Percentiles rank a stretch among this genome's conserved stretches.
Evolutionary conservation across 805 yeast species (phyloP).

Genomic region (Maudiozyma turicensis): DNA sequence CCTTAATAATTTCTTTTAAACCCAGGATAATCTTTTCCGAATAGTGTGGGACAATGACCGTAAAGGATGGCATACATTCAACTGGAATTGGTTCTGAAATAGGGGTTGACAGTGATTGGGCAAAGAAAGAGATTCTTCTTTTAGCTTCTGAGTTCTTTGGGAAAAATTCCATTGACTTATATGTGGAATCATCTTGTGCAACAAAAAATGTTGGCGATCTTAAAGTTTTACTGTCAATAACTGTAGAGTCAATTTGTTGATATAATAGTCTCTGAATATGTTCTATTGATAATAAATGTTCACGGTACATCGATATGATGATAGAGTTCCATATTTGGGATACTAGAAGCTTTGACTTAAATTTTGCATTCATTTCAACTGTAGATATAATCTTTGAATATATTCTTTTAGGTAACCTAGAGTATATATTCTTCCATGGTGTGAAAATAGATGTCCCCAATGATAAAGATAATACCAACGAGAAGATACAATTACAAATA

Average conservation of each 20-base stretch:
- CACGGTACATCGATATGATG: constrained; percentile 73
- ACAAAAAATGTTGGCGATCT: constrained; percentile 72
- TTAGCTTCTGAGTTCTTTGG: constrained; percentile 66
- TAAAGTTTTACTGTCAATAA: constrained; percentile 34
- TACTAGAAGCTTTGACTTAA: constrained; percentile 45
- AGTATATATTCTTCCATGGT: constrained; percentile 77
- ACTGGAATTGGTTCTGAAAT: constrained; percentile 64
- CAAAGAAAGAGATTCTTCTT: constrained; percentile 77
- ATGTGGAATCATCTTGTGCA: constrained; percentile 70
- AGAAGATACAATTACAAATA: constrained; percentile 65
- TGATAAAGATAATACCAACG: constrained; percentile 60
- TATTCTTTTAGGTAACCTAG: constrained; percentile 67
- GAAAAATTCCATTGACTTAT: constrained; percentile 44
- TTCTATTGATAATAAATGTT: constrained; percentile 65
- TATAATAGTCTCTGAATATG: constrained; percentile 60
- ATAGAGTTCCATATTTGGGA: constrained; percentile 79
- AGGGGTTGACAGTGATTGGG: constrained; percentile 81
- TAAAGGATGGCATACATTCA: constrained; percentile 66
- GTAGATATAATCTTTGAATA: constrained; percentile 56
- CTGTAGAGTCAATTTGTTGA: constrained; percentile 35
- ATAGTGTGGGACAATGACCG: constrained; percentile 82
- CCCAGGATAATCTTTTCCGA: constrained; percentile 71
- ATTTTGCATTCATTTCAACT: constrained; percentile 37
- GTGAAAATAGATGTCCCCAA: constrained; percentile 80
- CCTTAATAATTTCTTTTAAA: constrained; percentile 69